A percentile compares a stretch with the other conserved stretches of the same genome.
Evolutionary conservation across 2,329 filamentous ascomycete species (phyloP).

Genomic region (Microcera coccophila): DNA sequence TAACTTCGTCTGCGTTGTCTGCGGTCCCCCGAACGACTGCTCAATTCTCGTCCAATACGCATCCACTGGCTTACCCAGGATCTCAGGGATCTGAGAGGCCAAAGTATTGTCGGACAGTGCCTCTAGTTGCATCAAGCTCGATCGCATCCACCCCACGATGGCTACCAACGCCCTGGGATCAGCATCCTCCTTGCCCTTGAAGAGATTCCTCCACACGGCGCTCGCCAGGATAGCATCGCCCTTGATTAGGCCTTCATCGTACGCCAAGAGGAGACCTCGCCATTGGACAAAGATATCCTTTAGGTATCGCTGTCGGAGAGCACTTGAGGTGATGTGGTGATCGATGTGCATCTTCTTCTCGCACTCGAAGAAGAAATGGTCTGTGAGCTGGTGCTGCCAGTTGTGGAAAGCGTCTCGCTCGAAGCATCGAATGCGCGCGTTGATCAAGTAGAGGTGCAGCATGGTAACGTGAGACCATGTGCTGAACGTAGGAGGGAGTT

Average conservation of each 20-base stretch:
- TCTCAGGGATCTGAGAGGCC: slow-evolving; percentile 28
- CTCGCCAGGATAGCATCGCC: slow-evolving; percentile 74
- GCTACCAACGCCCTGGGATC: slow-evolving; percentile 50
- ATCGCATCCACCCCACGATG: slow-evolving; percentile 55
- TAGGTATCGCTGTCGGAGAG: slow-evolving; percentile 60
- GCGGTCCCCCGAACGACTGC: slow-evolving; percentile 35
- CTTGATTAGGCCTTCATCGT: slow-evolving; percentile 75
- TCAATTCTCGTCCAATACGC: slow-evolving; percentile 45
- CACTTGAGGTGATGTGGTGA: slow-evolving; percentile 64
- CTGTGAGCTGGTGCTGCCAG: slow-evolving; percentile 86
- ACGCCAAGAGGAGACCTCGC: slow-evolving; percentile 79
- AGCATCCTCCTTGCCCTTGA: slow-evolving; percentile 61
- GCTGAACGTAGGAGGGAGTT: slow-evolving; percentile 80
- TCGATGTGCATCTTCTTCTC: slow-evolving; percentile 78
- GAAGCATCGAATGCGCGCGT: slow-evolving; percentile 76
- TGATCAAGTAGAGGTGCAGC: slow-evolving; percentile 90
- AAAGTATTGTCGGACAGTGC: slow-evolving; percentile 44
- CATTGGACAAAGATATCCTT: slow-evolving; percentile 94
- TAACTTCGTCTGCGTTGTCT: slow-evolving; percentile 17
- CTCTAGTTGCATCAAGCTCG: slow-evolving; percentile 46
- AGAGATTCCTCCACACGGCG: slow-evolving; percentile 91
- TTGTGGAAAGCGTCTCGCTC: slow-evolving; percentile 63
- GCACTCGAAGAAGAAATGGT: slow-evolving; percentile 91
- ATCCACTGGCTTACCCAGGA: slow-evolving; percentile 35
- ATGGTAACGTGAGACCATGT: slow-evolving; percentile 96